Evolutionary conservation across 768 basidiomycete species (phyloP).

Genomic region (Termitomyces sp.): DNA sequence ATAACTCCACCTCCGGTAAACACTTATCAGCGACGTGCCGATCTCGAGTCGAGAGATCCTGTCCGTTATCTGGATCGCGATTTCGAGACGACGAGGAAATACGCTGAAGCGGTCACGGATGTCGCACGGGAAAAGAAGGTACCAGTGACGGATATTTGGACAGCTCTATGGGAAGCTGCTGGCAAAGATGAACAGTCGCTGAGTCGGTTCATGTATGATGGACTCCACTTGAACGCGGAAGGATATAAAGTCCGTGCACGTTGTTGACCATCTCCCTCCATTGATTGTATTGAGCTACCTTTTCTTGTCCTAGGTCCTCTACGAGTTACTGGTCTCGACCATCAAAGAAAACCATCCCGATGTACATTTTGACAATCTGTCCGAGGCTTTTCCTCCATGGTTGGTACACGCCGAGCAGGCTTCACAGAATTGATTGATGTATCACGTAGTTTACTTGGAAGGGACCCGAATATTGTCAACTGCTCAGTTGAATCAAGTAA

Average conservation of each 20-base stretch:
- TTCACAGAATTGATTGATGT: background rate
- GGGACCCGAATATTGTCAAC: background rate
- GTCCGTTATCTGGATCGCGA: slow-evolving; percentile 51
- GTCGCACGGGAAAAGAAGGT: slow-evolving; percentile 53
- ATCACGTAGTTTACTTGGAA: background rate
- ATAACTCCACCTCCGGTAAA: slow-evolving; percentile 86
- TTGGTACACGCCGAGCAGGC: slow-evolving; percentile 1
- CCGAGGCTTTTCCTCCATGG: slow-evolving; percentile 55
- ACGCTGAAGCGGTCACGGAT: slow-evolving; percentile 65
- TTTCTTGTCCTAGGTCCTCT: slow-evolving; percentile 48
- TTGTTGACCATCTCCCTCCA: background rate
- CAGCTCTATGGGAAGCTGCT: slow-evolving; percentile 66
- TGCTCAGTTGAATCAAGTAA: background rate
- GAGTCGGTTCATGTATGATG: slow-evolving; percentile 58
- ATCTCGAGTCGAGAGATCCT: slow-evolving; percentile 45
- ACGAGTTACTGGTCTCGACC: slow-evolving; percentile 51
- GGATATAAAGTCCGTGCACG: slow-evolving; percentile 62
- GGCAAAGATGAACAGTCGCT: slow-evolving; percentile 53
- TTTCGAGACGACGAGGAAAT: slow-evolving; percentile 57
- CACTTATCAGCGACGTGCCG: slow-evolving; percentile 48
- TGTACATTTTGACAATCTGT: slow-evolving; percentile 59
- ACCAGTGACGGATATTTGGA: slow-evolving; percentile 73
- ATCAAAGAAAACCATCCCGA: slow-evolving; percentile 61
- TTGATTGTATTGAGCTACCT: background rate
- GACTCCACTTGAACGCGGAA: slow-evolving; percentile 70